Percentiles rank a stretch among this genome's conserved stretches.
These are phyloP conservation scores for Dillenia turbinata DNA, from an alignment of 164 flowering plant genomes.

Conservation along the genomic window DNA sequence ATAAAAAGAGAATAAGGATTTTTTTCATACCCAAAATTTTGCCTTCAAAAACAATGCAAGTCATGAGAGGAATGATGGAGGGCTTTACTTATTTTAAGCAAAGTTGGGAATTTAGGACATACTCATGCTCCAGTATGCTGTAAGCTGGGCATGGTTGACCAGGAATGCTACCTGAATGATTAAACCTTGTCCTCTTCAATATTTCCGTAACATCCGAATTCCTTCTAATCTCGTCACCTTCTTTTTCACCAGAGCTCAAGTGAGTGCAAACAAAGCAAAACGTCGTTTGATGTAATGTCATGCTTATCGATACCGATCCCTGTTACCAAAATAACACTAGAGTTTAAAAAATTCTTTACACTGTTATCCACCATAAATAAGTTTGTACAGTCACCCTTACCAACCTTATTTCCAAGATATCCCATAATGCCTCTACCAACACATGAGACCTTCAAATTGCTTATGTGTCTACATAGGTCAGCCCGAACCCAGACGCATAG, in stretches of 20 bases:
- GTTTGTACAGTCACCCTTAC: neutral
- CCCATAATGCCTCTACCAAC: conserved; percentile 95
- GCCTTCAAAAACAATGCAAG: neutral
- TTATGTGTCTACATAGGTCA: conserved; percentile 48
- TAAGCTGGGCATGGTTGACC: neutral
- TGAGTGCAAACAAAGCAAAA: conserved; percentile 4
- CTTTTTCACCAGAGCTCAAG: neutral
- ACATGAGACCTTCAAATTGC: conserved; percentile 64
- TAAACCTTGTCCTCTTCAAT: neutral
- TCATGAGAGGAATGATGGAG: neutral
- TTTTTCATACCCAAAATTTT: neutral
- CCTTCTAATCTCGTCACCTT: neutral
- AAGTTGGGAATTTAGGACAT: conserved; percentile 3
- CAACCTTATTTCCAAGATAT: conserved; percentile 87
- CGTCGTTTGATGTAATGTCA: neutral
- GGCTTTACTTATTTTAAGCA: neutral
- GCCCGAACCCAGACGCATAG: conserved; percentile 76
- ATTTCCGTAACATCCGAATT: conserved; percentile 2
- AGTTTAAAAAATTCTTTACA: no score
- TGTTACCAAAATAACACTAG: conserved; percentile 11
- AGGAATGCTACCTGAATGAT: neutral
- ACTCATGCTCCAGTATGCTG: conserved; percentile 35
- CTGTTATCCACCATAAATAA: neutral
- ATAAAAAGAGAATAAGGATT: neutral
- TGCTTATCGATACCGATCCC: conserved; percentile 74